phyloP scores from a whole-genome alignment of 257 asterid species.

The Scutellaria minor region DNA sequence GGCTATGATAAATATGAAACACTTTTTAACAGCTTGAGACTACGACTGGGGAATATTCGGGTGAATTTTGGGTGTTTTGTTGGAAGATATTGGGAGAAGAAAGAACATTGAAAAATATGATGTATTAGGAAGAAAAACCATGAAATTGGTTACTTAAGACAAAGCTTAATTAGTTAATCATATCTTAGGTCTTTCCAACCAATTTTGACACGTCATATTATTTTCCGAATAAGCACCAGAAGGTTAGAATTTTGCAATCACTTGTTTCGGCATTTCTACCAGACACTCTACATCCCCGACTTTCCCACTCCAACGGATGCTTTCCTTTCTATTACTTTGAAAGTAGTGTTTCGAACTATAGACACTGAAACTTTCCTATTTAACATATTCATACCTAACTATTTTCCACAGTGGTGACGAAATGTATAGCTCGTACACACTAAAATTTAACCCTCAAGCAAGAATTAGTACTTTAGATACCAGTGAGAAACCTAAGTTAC shows the following conservation, averaged over 20 bases:
- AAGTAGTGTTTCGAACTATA: not conserved
- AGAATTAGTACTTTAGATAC: not conserved
- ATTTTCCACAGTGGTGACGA: not conserved
- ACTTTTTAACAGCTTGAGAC: not conserved
- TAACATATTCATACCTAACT: not conserved
- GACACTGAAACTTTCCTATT: not conserved
- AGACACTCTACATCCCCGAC: not conserved
- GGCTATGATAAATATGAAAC: no score
- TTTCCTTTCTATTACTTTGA: not conserved
- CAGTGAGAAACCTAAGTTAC: not conserved
- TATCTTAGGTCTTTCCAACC: no score
- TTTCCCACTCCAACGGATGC: not conserved
- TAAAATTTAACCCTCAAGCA: not conserved
- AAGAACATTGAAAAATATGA: no score
- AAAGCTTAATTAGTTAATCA: no score
- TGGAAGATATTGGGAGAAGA: not conserved
- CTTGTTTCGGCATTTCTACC: not conserved
- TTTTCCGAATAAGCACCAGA: no score
- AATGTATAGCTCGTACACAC: not conserved
- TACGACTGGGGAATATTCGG: no score
- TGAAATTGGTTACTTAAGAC: no score
- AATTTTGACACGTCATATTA: no score
- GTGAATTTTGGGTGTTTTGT: not conserved
- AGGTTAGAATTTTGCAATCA: not conserved
- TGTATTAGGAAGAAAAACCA: not conserved